Evolutionary conservation across 148 eudicot genomes (phyloP).

Genomic region (Fagopyrum esculentum): DNA sequence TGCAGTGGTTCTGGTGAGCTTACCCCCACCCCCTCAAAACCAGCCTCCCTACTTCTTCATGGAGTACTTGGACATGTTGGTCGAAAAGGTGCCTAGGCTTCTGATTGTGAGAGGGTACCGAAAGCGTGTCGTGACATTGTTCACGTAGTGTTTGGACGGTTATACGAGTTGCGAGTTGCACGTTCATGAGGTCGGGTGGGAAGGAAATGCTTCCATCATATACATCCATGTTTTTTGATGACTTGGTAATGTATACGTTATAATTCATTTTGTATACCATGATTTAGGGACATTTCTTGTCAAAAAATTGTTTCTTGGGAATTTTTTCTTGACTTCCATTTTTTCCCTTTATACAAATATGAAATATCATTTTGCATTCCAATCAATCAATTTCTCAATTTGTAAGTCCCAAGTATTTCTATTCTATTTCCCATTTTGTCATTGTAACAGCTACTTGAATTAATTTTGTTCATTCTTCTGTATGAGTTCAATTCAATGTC

Average conservation of each 20-base stretch:
- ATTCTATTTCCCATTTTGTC: no score
- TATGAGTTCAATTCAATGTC: no score
- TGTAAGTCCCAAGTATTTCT: no score
- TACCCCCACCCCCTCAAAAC: conserved; percentile 81
- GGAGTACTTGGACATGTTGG: conserved; percentile 97
- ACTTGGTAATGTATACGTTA: conserved; percentile 4
- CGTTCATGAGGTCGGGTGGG: neutral
- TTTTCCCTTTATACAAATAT: no score
- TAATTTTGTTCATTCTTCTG: no score
- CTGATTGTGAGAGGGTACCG: conserved; percentile 87
- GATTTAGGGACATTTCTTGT: neutral
- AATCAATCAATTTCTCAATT: no score
- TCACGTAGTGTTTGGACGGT: conserved; percentile 40
- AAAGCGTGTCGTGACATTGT: conserved; percentile 90
- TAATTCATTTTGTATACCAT: conserved; percentile 11
- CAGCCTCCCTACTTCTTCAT: conserved; percentile 87
- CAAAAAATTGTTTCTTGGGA: neutral
- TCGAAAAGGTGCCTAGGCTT: conserved; percentile 93
- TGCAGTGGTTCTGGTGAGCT: conserved; percentile 86
- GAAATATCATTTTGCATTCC: no score
- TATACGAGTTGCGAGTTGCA: neutral
- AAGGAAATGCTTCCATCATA: neutral
- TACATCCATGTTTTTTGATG: conserved; percentile 7
- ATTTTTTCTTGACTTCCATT: neutral
- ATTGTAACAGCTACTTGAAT: no score